A percentile compares a stretch with the other conserved stretches of the same genome.
Evolutionary conservation across 164 flowering plant species (phyloP).

Genomic region (Santalum album): DNA sequence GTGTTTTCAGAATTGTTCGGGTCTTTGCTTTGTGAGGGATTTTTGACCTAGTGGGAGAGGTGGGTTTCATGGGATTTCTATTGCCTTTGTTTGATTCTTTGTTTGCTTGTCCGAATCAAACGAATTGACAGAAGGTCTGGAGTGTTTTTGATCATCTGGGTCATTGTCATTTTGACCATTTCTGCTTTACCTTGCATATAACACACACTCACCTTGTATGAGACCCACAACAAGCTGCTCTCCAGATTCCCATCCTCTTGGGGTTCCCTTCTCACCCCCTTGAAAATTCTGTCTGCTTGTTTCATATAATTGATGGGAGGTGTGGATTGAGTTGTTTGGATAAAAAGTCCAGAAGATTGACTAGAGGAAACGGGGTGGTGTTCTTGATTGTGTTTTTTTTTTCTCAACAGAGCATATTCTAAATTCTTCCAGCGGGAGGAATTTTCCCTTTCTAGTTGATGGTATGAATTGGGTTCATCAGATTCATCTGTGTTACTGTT

Average conservation of each 20-base stretch:
- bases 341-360: constrained; percentile 1
- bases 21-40: neutral
- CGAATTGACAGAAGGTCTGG: constrained; percentile 23
- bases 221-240: constrained; percentile 9
- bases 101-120: constrained; percentile 29
- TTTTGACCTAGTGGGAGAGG: constrained; percentile 5
- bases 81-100: constrained; percentile 4
- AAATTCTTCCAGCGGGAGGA: no score
- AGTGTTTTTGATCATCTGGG: constrained; percentile 9
- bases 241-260: constrained; percentile 7
- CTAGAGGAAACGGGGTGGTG: constrained; percentile 3
- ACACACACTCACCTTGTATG: constrained; percentile 5
- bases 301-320: no score
- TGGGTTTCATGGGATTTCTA: constrained; percentile 20
- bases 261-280: constrained; percentile 11
- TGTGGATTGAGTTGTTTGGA: neutral
- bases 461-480: constrained; percentile 6
- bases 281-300: neutral
- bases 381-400: neutral
- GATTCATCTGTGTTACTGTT: constrained; percentile 1
- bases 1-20: neutral
- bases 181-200: constrained; percentile 9
- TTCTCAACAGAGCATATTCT: no score
- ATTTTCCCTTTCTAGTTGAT: no score
- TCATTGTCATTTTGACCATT: constrained; percentile 15